These are phyloP conservation scores for Penicillium steckii DNA, from an alignment of 495 filamentous ascomycete genomes.

Conservation along the genomic window DNA sequence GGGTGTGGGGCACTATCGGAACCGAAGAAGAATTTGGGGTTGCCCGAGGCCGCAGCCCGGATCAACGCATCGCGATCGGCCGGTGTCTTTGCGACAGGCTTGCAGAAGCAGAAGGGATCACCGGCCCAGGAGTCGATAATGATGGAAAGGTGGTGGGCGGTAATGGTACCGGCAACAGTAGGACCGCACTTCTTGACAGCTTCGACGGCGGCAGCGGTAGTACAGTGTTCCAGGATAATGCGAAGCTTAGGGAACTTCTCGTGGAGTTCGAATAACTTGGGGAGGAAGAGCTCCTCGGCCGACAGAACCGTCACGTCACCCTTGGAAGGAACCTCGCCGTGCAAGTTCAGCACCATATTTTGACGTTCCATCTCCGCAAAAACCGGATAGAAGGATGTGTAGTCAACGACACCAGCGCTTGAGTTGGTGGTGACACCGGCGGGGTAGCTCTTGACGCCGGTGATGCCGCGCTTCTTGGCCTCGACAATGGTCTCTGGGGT, in stretches of 20 bases:
- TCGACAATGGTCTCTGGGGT: conserved; percentile 76
- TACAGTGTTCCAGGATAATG: conserved; percentile 79
- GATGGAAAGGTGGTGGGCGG: conserved; percentile 78
- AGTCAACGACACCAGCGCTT: conserved; percentile 73
- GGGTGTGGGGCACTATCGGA: conserved; percentile 77
- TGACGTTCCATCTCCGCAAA: conserved; percentile 76
- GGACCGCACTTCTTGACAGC: conserved; percentile 73
- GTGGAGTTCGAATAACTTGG: conserved; percentile 69
- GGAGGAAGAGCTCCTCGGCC: conserved; percentile 79
- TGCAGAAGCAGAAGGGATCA: conserved; percentile 84
- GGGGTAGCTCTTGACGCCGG: conserved; percentile 60
- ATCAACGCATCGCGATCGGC: conserved; percentile 75
- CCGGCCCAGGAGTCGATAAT: conserved; percentile 73
- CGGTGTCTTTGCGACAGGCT: conserved; percentile 75
- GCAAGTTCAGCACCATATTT: conserved; percentile 61
- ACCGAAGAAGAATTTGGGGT: conserved; percentile 80
- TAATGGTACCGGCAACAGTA: conserved; percentile 62
- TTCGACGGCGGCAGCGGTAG: conserved; percentile 76
- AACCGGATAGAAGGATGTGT: conserved; percentile 69
- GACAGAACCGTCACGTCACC: conserved; percentile 67
- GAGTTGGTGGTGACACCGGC: conserved; percentile 80
- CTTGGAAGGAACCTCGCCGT: conserved; percentile 56
- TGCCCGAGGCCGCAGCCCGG: conserved; percentile 61
- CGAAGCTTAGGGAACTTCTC: conserved; percentile 73
- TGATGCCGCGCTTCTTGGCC: conserved; percentile 56